Percentiles rank a stretch among this genome's conserved stretches.
phyloP scores from a whole-genome alignment of 257 asterid genomes.

The Paraleonurus japonicus region DNA sequence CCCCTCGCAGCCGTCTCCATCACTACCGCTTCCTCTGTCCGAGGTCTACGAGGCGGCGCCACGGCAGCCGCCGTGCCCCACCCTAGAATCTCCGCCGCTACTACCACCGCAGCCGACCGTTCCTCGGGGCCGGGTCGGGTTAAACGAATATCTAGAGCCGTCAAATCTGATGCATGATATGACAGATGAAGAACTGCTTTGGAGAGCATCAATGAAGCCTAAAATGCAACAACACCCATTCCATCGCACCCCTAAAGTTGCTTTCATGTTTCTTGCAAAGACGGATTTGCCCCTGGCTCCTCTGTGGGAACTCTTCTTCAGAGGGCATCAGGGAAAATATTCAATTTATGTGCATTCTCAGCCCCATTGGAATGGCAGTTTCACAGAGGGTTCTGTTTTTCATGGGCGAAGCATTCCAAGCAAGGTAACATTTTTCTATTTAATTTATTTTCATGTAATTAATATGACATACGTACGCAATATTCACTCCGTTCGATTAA shows the following conservation, averaged over 20 bases:
- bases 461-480: not conserved
- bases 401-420: constrained; percentile 67
- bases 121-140: constrained; percentile 10
- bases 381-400: constrained; percentile 50
- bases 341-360: constrained; percentile 70
- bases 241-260: constrained; percentile 51
- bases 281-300: constrained; percentile 66
- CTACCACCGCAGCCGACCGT: not conserved
- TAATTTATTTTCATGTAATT: not conserved
- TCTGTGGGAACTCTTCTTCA: constrained; percentile 72
- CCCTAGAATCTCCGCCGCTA: constrained; percentile 1
- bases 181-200: constrained; percentile 63
- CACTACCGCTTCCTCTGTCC: not conserved
- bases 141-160: constrained; percentile 36
- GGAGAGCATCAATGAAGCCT: constrained; percentile 81
- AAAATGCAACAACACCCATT: constrained; percentile 35
- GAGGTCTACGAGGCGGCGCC: not conserved
- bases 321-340: constrained; percentile 49
- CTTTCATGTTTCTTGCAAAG: constrained; percentile 73
- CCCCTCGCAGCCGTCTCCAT: not conserved
- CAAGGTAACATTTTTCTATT: constrained; percentile 41
- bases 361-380: constrained; percentile 40
- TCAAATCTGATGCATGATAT: constrained; percentile 48
- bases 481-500: too few species aligned
- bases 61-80: not conserved